Base-by-base conservation (phyloP, 805 yeast species). In the Tetrapisispora fleetii region DNA sequence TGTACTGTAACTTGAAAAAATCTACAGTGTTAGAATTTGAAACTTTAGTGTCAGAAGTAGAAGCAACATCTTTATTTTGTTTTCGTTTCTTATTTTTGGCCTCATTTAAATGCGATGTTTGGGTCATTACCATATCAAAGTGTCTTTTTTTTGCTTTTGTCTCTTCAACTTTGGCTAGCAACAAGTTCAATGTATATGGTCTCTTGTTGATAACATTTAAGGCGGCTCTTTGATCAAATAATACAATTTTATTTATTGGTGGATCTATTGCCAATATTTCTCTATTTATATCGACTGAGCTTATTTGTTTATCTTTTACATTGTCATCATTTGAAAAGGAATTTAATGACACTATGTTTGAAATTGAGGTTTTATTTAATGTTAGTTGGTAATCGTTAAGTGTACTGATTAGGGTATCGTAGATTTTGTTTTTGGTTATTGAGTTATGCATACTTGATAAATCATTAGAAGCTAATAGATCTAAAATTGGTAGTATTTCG, bases 1-100 rank as follows among this genome's bases (percentile, higher is more conserved):
- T 66, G 47, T 77, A 77, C 51, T 75, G 77, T 24, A 53, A 60
- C 50, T 70, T 74, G 64, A 78, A 73, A 48, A 63, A 72, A 37
- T 71, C 74, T 18, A 53, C 49, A 30, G 55, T 60, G 48, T 49
- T 56, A 37, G 50, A 38, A 40, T 41, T 54, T 36, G 47, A 53
- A 51, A 8, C 51, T 47, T 7, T 24, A 2, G n/a, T 16, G n/a
- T 28, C 53, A 50, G 27, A 44, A 19, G 39, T 47, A 21, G 38
- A 16, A 1, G 41, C 37, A 32, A 30, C 28, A 30, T 18, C 24
- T 14, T 32, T 16, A 18, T 22, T 22, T 33, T 21, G 27, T 40
- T 40, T 45, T 33, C 30, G 43, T 57, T 51, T 59, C 40, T 52
- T 57, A 50, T 11, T 55, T 46, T 58, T 57, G 40, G 47, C 52